Evolutionary conservation across 495 filamentous ascomycete species (phyloP).

Genomic region (Haplographium delicatum): DNA sequence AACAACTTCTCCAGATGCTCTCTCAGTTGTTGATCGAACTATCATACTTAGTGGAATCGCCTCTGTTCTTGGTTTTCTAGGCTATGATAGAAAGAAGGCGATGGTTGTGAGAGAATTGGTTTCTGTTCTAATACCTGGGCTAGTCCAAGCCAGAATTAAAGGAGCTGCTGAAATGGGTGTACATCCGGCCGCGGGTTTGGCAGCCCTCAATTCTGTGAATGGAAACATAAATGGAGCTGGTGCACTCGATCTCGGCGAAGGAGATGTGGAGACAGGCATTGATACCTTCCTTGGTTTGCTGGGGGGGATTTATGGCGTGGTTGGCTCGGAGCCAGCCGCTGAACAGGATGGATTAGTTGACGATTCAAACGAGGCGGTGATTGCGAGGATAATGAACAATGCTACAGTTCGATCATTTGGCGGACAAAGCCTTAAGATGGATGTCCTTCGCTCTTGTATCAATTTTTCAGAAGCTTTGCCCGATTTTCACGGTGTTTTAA

Average conservation of each 20-base stretch:
- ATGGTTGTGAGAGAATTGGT: constrained; percentile 81
- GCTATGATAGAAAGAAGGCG: constrained; percentile 78
- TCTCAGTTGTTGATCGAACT: constrained; percentile 63
- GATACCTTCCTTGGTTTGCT: constrained; percentile 44
- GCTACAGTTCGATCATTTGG: constrained; percentile 56
- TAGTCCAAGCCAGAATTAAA: constrained; percentile 88
- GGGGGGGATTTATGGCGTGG: constrained; percentile 44
- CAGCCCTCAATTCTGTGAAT: constrained; percentile 49
- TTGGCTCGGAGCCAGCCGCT: constrained; percentile 29
- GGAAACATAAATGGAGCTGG: constrained; percentile 47
- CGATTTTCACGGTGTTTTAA: constrained; percentile 81
- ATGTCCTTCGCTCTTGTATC: constrained; percentile 78
- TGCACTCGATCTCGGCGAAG: constrained; percentile 66
- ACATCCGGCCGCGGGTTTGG: constrained; percentile 82
- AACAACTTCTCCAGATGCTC: constrained; percentile 50
- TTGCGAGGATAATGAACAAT: constrained; percentile 47
- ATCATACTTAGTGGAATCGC: constrained; percentile 80
- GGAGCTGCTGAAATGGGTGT: constrained; percentile 93
- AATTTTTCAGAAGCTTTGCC: constrained; percentile 91
- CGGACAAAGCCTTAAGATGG: constrained; percentile 66
- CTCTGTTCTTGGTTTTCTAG: constrained; percentile 70
- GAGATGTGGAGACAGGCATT: constrained; percentile 71
- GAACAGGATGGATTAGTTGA: constrained; percentile 19
- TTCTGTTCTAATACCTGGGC: constrained; percentile 70
- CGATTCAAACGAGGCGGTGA: constrained; percentile 42